Conservation (phyloP, 257 asterid genomes). For the Solanum habrochaites region DNA sequence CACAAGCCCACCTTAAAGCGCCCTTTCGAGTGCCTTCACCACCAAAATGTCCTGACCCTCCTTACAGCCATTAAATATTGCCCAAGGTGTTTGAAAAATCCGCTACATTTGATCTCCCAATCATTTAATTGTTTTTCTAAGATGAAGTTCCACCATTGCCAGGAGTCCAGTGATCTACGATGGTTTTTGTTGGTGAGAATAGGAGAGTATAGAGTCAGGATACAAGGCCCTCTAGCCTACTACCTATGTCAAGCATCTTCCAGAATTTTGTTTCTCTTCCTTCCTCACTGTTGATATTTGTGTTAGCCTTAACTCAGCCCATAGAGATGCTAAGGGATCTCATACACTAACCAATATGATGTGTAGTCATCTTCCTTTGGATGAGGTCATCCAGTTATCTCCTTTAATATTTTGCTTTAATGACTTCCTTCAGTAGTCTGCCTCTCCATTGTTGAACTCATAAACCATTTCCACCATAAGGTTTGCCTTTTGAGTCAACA, state of each 20-base stretch:
- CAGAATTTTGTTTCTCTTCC: neutral
- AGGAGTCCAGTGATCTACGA: neutral
- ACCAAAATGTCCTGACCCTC: too few relatives aligned
- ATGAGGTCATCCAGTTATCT: neutral
- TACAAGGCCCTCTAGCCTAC: neutral
- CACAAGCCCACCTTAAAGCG: too few relatives aligned
- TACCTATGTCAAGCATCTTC: neutral
- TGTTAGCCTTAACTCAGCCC: neutral
- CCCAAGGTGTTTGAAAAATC: too few relatives aligned
- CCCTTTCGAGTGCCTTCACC: too few relatives aligned
- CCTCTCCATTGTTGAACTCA: neutral
- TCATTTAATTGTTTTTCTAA: neutral
- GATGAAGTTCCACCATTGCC: neutral
- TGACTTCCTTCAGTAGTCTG: neutral
- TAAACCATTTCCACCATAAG: neutral
- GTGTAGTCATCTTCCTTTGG: neutral
- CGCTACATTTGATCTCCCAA: neutral
- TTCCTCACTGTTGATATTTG: neutral
- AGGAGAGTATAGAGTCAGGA: neutral
- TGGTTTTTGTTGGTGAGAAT: neutral
- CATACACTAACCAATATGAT: neutral
- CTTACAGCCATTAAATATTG: too few relatives aligned
- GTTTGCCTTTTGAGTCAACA: neutral
- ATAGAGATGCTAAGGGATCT: neutral
- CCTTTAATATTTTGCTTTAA: too few relatives aligned